Base-by-base conservation (phyloP, 2,329 filamentous ascomycete species). In the Diatrype stigma region DNA sequence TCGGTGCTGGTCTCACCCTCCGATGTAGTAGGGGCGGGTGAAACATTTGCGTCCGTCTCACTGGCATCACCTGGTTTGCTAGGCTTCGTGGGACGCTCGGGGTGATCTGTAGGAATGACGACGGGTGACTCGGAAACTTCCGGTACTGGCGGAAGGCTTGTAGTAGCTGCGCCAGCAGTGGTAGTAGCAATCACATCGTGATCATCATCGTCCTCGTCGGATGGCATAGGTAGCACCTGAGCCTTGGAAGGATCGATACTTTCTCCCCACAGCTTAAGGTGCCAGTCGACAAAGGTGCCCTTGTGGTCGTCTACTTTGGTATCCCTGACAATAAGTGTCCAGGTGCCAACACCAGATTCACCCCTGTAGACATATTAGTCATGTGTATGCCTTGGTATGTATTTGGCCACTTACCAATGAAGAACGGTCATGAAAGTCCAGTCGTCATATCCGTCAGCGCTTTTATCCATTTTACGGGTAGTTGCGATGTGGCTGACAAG, bases 401-500 rank as follows among this genome's bases (percentile, higher is more conserved):
- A 21, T 51, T 47, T 42, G 37, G 6, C 47, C 47, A 70, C 85
- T 70, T 78, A 91, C 89, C 92, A 99, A 68, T 99, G 94, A 56
- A 86, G 92, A 35, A 99, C 94, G 55, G 87, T 95, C 94, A 99
- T 99, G 63, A 99, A 99, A 0, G 93, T 97, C 94, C 94, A 99
- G 71, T 97, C 90, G 35, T 85, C 74, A 67, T 97, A 99, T 8
- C 94, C 94, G 21, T 72, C 70, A 0, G 72, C 66, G 34, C 79
- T 80, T 1, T 79, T 74, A 67, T 99, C 94, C 21, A 82, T 70
- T 53, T 79, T 79, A 57, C 94, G 87, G 2, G 86, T 76, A 12
- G 85, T 88, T 4, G 92, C 87, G 48, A 99, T 82, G 64, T 96
- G 86, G 65, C 90, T 96, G 56, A 90, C 76, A 51, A 96, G 73